Percentiles rank a stretch among this genome's conserved stretches.
phyloP scores from a whole-genome alignment of 495 filamentous ascomycete genomes.

The Penicillium herquei region DNA sequence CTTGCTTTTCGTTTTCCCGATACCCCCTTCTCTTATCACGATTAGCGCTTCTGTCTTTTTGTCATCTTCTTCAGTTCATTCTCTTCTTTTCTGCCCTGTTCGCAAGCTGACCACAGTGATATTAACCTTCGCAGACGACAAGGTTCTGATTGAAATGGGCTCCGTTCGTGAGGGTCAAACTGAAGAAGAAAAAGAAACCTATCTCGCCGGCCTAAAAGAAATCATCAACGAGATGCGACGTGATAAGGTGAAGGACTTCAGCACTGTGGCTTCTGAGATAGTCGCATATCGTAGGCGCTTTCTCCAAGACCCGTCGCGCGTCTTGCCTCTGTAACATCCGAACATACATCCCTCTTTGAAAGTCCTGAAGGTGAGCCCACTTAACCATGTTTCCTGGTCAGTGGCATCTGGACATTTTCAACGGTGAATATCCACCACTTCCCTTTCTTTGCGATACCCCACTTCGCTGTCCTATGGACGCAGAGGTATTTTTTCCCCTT shows the following conservation, averaged over 20 bases:
- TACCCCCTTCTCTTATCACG: neutral
- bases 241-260: slow-evolving; percentile 76
- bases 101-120: slow-evolving; percentile 60
- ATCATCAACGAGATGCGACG: slow-evolving; percentile 73
- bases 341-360: neutral
- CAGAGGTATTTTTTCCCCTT: slow-evolving; percentile 4
- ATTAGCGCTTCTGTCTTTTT: slow-evolving; percentile 9
- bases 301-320: slow-evolving; percentile 53
- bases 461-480: neutral
- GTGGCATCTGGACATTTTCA: neutral
- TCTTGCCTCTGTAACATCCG: slow-evolving; percentile 45
- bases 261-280: slow-evolving; percentile 77
- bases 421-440: neutral
- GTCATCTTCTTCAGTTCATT: slow-evolving; percentile 1
- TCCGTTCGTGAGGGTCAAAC: slow-evolving; percentile 66
- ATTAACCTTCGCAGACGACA: slow-evolving; percentile 69
- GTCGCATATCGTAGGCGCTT: slow-evolving; percentile 75
- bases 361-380: slow-evolving; percentile 35
- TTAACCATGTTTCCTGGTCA: neutral
- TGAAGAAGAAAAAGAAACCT: slow-evolving; percentile 67
- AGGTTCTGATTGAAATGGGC: slow-evolving; percentile 80
- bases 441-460: slow-evolving; percentile 10
- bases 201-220: slow-evolving; percentile 70
- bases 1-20: slow-evolving; percentile 11
- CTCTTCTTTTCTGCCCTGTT: slow-evolving; percentile 20